Conservation (phyloP, 148 eudicot genomes). For the Fagopyrum tataricum region DNA sequence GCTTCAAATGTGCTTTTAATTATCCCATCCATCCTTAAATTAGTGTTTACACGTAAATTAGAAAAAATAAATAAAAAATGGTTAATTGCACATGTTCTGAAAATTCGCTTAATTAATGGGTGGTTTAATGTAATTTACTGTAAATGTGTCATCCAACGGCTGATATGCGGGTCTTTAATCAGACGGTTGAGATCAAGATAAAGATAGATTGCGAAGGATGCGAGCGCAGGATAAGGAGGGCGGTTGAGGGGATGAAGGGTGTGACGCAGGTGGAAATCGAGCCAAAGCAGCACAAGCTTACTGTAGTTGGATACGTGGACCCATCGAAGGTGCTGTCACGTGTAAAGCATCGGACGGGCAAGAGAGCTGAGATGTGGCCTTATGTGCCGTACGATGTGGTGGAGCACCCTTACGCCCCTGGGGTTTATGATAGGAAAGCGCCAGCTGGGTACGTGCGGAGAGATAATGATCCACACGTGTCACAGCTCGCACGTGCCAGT, state of each 20-base stretch:
- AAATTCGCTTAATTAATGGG: neutral
- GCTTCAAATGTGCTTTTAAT: neutral
- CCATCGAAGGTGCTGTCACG: constrained; percentile 69
- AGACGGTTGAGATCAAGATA: constrained; percentile 81
- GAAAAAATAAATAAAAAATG: too few relatives aligned
- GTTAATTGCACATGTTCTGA: too few relatives aligned
- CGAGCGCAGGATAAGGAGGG: constrained; percentile 58
- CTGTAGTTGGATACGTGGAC: constrained; percentile 67
- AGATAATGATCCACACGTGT: neutral
- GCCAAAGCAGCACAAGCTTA: constrained; percentile 65
- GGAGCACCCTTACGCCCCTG: constrained; percentile 72
- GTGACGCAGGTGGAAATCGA: constrained; percentile 53
- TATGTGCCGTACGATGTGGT: constrained; percentile 77
- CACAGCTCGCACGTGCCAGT: constrained; percentile 55
- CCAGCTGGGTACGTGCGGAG: constrained; percentile 78
- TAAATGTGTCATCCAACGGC: neutral
- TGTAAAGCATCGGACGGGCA: constrained; percentile 64
- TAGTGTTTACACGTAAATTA: neutral
- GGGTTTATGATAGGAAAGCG: constrained; percentile 66
- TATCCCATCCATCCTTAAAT: neutral
- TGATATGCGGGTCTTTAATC: constrained; percentile 7
- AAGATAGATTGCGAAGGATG: constrained; percentile 89
- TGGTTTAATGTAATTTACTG: too few relatives aligned
- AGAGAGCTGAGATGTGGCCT: constrained; percentile 73
- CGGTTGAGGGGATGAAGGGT: constrained; percentile 85